Evolutionary conservation across 805 yeast genomes (phyloP).

Genomic region (Scheffersomyces coipomensis): DNA sequence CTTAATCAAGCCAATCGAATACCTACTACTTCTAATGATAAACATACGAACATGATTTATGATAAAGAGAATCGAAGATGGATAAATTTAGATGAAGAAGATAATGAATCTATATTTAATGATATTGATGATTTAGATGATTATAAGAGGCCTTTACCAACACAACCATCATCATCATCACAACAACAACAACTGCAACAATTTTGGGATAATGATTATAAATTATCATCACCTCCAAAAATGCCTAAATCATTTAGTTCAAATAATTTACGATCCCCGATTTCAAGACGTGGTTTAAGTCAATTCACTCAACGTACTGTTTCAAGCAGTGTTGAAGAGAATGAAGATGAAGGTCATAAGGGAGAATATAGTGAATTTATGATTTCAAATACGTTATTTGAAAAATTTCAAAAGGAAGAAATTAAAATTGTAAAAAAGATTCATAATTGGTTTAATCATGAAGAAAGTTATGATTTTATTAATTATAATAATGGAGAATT

Average conservation of each 20-base stretch:
- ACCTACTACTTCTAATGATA: background rate
- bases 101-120: slow-evolving; percentile 45
- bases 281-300: slow-evolving; percentile 27
- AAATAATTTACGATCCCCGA: slow-evolving; percentile 5
- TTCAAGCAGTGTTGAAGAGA: slow-evolving; percentile 19
- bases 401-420: slow-evolving; percentile 36
- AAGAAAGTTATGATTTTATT: slow-evolving; percentile 22
- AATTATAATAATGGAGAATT: slow-evolving; percentile 5
- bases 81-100: slow-evolving; percentile 46
- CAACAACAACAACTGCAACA: background rate
- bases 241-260: background rate
- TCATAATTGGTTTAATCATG: slow-evolving; percentile 35
- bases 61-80: slow-evolving; percentile 58
- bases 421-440: slow-evolving; percentile 30
- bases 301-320: slow-evolving; percentile 36
- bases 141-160: background rate
- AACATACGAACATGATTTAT: slow-evolving; percentile 50
- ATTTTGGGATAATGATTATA: background rate
- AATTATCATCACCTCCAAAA: slow-evolving; percentile 1
- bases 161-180: slow-evolving; percentile 2
- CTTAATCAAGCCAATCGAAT: background rate
- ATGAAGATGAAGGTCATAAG: slow-evolving; percentile 5
- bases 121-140: slow-evolving; percentile 47
- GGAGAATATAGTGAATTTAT: slow-evolving; percentile 22
- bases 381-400: slow-evolving; percentile 24